These are phyloP conservation scores for Amanita fuliginea DNA, from an alignment of 768 basidiomycete species.

Conservation along the genomic window DNA sequence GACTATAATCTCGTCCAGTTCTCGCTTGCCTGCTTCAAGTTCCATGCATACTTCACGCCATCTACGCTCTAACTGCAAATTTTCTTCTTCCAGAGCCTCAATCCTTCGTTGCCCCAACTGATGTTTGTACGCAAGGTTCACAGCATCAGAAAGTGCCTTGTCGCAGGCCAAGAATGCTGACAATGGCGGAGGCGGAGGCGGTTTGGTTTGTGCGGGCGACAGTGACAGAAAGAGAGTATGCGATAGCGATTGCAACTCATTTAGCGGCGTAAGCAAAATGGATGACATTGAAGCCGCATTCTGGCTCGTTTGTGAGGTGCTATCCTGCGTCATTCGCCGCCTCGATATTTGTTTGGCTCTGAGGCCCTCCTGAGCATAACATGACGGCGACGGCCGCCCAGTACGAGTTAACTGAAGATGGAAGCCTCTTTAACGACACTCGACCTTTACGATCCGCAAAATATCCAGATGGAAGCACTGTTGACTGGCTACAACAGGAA, in stretches of 20 bases:
- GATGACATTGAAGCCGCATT: slow-evolving; percentile 43
- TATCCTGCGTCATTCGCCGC: slow-evolving; percentile 8
- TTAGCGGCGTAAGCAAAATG: slow-evolving; percentile 50
- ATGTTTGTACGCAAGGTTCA: slow-evolving; percentile 57
- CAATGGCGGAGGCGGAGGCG: slow-evolving; percentile 49
- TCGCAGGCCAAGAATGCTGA: slow-evolving; percentile 55
- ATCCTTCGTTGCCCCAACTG: slow-evolving; percentile 70
- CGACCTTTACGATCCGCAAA: slow-evolving; percentile 18
- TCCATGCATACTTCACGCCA: slow-evolving; percentile 63
- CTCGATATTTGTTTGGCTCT: slow-evolving; percentile 3
- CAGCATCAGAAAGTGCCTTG: slow-evolving; percentile 48
- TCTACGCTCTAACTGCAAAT: slow-evolving; percentile 50
- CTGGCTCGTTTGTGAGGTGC: slow-evolving; percentile 8
- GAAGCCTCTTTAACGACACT: slow-evolving; percentile 19
- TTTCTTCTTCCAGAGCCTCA: slow-evolving; percentile 60
- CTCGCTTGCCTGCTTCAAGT: slow-evolving; percentile 54
- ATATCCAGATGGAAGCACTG: slow-evolving; percentile 51
- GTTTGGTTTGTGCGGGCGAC: slow-evolving; percentile 53
- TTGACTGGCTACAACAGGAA: slow-evolving; percentile 64
- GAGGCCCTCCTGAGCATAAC: neutral
- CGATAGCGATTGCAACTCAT: slow-evolving; percentile 50
- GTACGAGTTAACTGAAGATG: slow-evolving; percentile 36
- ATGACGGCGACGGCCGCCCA: slow-evolving; percentile 8
- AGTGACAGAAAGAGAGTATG: slow-evolving; percentile 64
- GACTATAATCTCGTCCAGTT: slow-evolving; percentile 56